phyloP scores from a whole-genome alignment of 2,329 filamentous ascomycete genomes.

The Ambrosiella xylebori region DNA sequence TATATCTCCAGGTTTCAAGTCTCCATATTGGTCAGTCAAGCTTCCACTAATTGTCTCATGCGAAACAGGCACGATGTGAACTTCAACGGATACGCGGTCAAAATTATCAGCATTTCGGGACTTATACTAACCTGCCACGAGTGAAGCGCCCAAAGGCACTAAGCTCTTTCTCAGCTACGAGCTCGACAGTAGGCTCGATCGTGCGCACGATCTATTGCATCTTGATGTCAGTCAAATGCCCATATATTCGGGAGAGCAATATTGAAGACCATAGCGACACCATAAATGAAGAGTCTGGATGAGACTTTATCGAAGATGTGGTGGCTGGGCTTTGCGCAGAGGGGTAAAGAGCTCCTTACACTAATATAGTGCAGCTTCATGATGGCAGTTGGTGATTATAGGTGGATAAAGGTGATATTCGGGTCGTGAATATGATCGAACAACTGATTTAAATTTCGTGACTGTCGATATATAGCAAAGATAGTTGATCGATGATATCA shows the following conservation, averaged over 20 bases:
- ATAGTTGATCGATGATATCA: not conserved
- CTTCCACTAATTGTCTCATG: too few species aligned
- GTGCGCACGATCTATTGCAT: constrained; percentile 57
- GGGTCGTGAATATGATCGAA: not conserved
- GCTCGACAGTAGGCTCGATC: constrained; percentile 56
- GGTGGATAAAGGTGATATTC: not conserved
- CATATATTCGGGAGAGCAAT: not conserved
- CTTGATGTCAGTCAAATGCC: not conserved
- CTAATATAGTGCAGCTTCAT: constrained; percentile 87
- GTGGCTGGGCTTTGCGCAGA: not conserved
- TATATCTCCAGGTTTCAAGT: too few species aligned
- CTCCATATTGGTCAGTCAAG: too few species aligned
- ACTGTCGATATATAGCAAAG: not conserved
- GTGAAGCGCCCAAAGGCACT: constrained; percentile 69
- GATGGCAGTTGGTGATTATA: constrained; percentile 19
- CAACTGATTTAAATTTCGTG: not conserved
- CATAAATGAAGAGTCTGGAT: not conserved
- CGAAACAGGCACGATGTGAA: too few species aligned
- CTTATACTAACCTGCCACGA: constrained; percentile 39
- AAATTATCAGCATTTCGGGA: not conserved
- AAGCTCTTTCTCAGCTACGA: constrained; percentile 61
- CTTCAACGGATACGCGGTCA: too few species aligned
- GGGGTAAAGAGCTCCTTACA: constrained; percentile 29
- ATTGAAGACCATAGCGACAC: not conserved
- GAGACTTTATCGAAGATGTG: not conserved